Conservation (phyloP, 1,284 basidiomycete species). For the Ustilago hordei region DNA sequence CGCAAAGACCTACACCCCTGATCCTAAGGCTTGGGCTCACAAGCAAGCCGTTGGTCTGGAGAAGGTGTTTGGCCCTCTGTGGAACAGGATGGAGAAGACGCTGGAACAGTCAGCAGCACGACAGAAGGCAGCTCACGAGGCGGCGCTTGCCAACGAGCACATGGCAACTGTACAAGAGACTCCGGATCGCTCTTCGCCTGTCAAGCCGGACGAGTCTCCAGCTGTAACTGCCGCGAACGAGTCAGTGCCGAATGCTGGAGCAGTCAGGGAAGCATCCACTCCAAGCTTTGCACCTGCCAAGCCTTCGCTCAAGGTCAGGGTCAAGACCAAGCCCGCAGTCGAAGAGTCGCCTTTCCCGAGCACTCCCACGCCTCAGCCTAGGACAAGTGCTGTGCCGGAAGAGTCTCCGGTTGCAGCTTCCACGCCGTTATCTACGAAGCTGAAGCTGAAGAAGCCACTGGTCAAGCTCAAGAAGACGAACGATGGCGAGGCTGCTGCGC, state of each 20-base stretch:
- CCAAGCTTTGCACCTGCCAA: constrained; percentile 29
- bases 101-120: constrained; percentile 67
- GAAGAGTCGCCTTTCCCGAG: constrained; percentile 30
- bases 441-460: constrained; percentile 52
- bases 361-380: constrained; percentile 28
- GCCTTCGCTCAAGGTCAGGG: constrained; percentile 47
- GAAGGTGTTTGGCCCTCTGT: constrained; percentile 84
- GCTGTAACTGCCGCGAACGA: not conserved
- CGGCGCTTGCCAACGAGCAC: constrained; percentile 33
- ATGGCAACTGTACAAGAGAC: constrained; percentile 14
- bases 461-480: constrained; percentile 50
- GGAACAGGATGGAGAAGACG: constrained; percentile 71
- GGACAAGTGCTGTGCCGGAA: constrained; percentile 9
- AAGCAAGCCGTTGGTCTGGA: constrained; percentile 83
- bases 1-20: constrained; percentile 84
- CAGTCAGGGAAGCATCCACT: constrained; percentile 24
- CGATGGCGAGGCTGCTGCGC: constrained; percentile 20
- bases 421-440: constrained; percentile 16
- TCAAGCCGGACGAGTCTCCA: constrained; percentile 22
- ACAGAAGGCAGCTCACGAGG: constrained; percentile 52
- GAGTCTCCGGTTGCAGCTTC: constrained; percentile 14
- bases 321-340: constrained; percentile 32
- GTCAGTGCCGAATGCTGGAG: constrained; percentile 4
- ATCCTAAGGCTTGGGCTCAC: constrained; percentile 78
- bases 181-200: constrained; percentile 29